These are phyloP conservation scores for Fusarium torulosum DNA, from an alignment of 2,329 filamentous ascomycete species.

Conservation along the genomic window DNA sequence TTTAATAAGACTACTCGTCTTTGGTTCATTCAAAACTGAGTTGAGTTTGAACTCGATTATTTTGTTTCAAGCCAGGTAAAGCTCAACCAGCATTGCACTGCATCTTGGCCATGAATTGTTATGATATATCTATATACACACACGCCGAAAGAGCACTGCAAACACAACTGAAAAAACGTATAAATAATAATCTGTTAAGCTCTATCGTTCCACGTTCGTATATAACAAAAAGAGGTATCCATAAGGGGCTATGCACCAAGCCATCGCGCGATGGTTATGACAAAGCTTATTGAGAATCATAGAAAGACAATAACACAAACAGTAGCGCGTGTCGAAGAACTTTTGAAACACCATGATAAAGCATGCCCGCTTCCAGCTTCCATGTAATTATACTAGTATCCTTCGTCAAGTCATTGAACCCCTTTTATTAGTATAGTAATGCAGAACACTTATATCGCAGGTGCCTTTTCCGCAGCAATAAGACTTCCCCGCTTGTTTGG, in stretches of 20 bases:
- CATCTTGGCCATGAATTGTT: not conserved
- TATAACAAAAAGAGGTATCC: conserved; percentile 47
- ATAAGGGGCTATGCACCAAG: conserved; percentile 35
- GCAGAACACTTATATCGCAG: conserved; percentile 17
- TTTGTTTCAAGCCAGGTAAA: too few relatives aligned
- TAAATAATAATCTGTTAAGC: conserved; percentile 28
- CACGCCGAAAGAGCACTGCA: not conserved
- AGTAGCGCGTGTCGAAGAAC: conserved; percentile 26
- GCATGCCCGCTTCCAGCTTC: conserved; percentile 22
- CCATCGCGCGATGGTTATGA: conserved; percentile 8
- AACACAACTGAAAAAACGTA: not conserved
- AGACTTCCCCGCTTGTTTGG: conserved; percentile 24
- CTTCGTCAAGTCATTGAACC: conserved; percentile 47
- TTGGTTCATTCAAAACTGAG: too few relatives aligned
- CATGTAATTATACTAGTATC: conserved; percentile 40
- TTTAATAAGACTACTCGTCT: not conserved
- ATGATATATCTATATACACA: not conserved
- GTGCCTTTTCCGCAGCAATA: conserved; percentile 29
- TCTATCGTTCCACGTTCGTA: conserved; percentile 40
- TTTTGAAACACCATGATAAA: conserved; percentile 28
- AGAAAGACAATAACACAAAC: conserved; percentile 33
- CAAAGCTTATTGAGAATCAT: conserved; percentile 27
- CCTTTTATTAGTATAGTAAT: conserved; percentile 15
- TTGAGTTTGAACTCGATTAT: too few relatives aligned
- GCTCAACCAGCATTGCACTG: not conserved